Evolutionary conservation across 2,329 filamentous ascomycete genomes (phyloP), one percentile per base, ranked within the genome.

Genomic region (Cladosporium sp.): DNA sequence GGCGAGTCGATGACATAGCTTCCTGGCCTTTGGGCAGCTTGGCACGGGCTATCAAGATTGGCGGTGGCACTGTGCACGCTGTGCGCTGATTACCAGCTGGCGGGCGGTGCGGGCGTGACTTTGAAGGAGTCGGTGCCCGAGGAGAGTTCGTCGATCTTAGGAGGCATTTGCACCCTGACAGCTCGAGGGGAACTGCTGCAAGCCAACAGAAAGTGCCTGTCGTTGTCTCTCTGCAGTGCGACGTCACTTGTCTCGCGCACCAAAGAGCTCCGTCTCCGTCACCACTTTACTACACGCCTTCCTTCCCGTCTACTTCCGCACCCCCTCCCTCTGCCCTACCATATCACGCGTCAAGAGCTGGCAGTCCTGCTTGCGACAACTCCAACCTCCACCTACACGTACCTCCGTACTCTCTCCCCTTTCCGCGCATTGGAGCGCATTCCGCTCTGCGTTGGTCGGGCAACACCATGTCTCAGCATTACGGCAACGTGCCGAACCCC

Each of bases 401-500:
- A 34, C 8, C 30, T 34, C 30, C 30, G 11, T 34, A 34, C 30
- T 12, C 30, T 34, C 30, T 5, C 45, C 28, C 45, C 45, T 36
- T 20, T 36, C 49, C 49, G 43, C 22, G 5, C 25, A 17, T 22
- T 30, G 22, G 34, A 43, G 39, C 51, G 43, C 51, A 55, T 57
- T 51, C 45, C 55, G 43, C 45, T 9, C 55, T 28, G 25, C 22
- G 39, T 43, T 36, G 51, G 51, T 28, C 51, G 28, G 51, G 38
- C 39, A 56, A 56, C 52, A 30, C 20, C 50, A 65, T 65, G 63
- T 59, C 63, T 50, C 51, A 60, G 20, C 47, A 61, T 40, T 77
- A 74, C 70, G 70, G 71, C 65, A 66, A 70, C n/a, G 71, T 77
- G 43, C 76, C 71, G 65, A 68, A 60, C 59, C 73, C 61, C 65